Evolutionary conservation across 108 stramenopile genomes (phyloP).

Genomic region (Parmales sp.): DNA sequence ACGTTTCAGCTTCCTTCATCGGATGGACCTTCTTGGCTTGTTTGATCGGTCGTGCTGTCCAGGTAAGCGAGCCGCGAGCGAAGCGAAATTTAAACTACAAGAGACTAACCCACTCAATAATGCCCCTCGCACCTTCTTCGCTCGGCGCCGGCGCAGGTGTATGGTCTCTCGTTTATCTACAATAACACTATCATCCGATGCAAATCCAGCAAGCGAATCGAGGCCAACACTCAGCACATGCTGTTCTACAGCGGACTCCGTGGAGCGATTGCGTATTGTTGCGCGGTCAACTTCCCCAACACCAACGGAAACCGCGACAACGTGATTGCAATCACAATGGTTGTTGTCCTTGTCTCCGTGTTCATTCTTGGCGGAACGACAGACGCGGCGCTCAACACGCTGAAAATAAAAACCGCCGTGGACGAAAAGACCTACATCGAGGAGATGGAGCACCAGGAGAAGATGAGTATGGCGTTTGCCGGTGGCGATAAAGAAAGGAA

Average conservation of each 20-base stretch:
- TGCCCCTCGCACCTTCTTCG: too few species aligned
- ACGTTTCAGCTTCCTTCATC: conserved; percentile 39
- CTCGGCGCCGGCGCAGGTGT: too few species aligned
- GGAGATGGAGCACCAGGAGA: conserved; percentile 10
- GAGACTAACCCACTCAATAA: conserved; percentile 30
- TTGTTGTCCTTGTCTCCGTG: conserved; percentile 48
- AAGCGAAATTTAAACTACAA: conserved; percentile 11
- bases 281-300: conserved; percentile 52
- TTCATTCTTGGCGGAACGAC: conserved; percentile 51
- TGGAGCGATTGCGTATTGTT: conserved; percentile 67
- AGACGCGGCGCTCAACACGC: conserved; percentile 29
- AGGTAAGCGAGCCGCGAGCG: conserved; percentile 14
- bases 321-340: conserved; percentile 52
- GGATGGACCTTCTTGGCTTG: conserved; percentile 46
- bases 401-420: conserved; percentile 43
- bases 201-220: conserved; percentile 2
- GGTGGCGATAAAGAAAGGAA: too few species aligned
- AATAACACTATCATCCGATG: not conserved
- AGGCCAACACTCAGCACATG: conserved; percentile 49
- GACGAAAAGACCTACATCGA: conserved; percentile 52
- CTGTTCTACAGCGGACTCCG: conserved; percentile 70
- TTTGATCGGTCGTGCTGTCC: conserved; percentile 43
- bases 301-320: conserved; percentile 27
- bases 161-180: not conserved
- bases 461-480: not conserved